A percentile compares a stretch with the other conserved stretches of the same genome.
These are phyloP conservation scores for Santalum album DNA, from an alignment of 164 flowering plant genomes.

Conservation along the genomic window DNA sequence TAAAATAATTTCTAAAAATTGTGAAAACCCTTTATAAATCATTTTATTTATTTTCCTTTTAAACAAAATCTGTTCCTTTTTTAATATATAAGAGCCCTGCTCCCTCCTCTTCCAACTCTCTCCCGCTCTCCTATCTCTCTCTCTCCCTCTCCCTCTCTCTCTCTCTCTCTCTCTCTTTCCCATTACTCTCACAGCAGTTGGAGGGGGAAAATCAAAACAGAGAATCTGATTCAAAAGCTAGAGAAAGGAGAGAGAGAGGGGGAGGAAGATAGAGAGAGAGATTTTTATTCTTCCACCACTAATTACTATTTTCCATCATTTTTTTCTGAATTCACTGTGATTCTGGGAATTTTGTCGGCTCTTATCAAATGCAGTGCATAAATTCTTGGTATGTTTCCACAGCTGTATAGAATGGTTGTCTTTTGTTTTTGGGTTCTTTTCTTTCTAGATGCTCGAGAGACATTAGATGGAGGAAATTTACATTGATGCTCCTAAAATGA, in stretches of 20 bases:
- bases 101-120: not conserved
- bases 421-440: no score
- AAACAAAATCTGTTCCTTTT: not conserved
- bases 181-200: not conserved
- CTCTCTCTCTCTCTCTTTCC: constrained; percentile 2
- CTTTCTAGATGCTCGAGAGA: no score
- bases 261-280: no score
- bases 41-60: no score
- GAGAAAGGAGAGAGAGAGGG: not conserved
- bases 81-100: not conserved
- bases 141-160: not conserved
- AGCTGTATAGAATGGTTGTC: no score
- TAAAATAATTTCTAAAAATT: not conserved
- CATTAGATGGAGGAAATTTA: no score
- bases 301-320: not conserved
- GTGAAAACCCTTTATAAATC: no score
- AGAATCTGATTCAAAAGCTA: not conserved
- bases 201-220: not conserved
- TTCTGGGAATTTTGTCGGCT: not conserved
- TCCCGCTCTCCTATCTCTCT: not conserved
- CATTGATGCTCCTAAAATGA: no score
- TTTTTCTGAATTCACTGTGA: not conserved
- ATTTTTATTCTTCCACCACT: not conserved
- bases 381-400: constrained; percentile 16
- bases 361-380: constrained; percentile 15